Conservation (phyloP, 108 stramenopile species). For the Bacterosira constricta region DNA sequence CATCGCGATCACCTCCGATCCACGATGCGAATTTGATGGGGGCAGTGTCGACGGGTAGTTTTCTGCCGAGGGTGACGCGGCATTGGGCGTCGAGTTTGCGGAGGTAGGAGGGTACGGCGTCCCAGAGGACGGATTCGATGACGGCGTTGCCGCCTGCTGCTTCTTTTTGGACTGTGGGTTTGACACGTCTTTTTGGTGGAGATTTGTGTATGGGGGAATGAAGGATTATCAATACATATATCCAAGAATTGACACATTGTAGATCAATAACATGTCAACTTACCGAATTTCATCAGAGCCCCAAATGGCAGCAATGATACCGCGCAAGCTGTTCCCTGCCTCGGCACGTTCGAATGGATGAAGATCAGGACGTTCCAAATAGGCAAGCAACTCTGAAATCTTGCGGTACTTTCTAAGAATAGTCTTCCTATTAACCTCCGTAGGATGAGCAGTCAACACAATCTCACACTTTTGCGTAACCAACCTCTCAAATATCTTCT, state of each 20-base stretch:
- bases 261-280: not conserved
- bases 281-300: constrained; percentile 91
- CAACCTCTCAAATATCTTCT: constrained; percentile 87
- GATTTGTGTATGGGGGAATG: not conserved
- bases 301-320: constrained; percentile 80
- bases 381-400: constrained; percentile 59
- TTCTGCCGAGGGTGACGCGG: constrained; percentile 64
- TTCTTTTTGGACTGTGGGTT: constrained; percentile 94
- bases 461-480: constrained; percentile 91
- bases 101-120: constrained; percentile 92
- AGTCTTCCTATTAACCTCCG: constrained; percentile 89
- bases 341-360: constrained; percentile 75
- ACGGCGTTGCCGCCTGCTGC: constrained; percentile 93
- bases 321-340: constrained; percentile 63
- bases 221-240: not conserved
- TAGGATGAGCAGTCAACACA: constrained; percentile 97
- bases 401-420: constrained; percentile 65
- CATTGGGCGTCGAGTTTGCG: constrained; percentile 92
- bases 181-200: constrained; percentile 58
- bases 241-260: not conserved
- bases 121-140: constrained; percentile 95
- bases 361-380: constrained; percentile 73
- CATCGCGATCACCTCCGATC: constrained; percentile 97
- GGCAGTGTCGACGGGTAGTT: constrained; percentile 82
- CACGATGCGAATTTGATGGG: constrained; percentile 95